Conservation (phyloP, 2,329 filamentous ascomycete genomes). For the Botryotinia globosa region DNA sequence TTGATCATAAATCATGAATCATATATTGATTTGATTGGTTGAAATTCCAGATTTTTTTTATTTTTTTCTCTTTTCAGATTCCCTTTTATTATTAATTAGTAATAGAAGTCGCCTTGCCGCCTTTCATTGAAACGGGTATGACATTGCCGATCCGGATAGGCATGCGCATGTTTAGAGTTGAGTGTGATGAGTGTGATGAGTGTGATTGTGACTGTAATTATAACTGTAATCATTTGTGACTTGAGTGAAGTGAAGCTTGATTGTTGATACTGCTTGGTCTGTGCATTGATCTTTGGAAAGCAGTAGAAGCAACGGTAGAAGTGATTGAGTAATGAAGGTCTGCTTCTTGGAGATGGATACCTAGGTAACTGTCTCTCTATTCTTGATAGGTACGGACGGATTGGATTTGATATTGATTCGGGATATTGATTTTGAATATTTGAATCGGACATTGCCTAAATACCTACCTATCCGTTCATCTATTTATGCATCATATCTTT, state of each 20-base stretch:
- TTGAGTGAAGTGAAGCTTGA: conserved; percentile 1
- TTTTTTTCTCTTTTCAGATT: no score
- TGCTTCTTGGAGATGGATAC: neutral
- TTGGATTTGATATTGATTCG: neutral
- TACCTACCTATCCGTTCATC: neutral
- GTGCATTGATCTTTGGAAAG: neutral
- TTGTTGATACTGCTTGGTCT: neutral
- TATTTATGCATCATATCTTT: neutral
- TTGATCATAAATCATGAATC: neutral
- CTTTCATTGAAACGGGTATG: neutral
- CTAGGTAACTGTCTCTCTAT: neutral
- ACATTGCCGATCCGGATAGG: neutral
- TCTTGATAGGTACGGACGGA: neutral
- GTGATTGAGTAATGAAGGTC: neutral
- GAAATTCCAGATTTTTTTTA: no score
- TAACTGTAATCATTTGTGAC: neutral
- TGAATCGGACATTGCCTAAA: neutral
- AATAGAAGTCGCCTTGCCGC: neutral
- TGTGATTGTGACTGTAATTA: neutral
- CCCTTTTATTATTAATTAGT: neutral
- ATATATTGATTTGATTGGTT: neutral
- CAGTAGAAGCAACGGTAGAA: neutral
- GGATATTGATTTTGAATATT: neutral
- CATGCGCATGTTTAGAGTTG: neutral
- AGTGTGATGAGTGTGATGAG: neutral